Evolutionary conservation across 768 basidiomycete species (phyloP).

Genomic region (Leccinum pellstonianum): DNA sequence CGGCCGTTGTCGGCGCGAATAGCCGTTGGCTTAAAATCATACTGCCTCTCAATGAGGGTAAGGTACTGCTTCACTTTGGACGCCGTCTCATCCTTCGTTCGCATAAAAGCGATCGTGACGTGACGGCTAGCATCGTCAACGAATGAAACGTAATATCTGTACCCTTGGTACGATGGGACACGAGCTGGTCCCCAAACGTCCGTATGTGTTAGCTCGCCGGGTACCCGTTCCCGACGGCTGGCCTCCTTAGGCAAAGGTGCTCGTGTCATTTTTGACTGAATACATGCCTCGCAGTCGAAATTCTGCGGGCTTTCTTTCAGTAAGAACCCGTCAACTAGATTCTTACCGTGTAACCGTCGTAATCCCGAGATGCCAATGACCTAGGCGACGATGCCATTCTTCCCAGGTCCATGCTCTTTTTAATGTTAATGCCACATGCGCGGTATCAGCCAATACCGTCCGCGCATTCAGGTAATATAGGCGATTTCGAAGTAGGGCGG

Average conservation of each 20-base stretch:
- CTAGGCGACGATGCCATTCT: not conserved
- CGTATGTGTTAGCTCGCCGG: not conserved
- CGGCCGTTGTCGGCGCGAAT: conserved; percentile 29
- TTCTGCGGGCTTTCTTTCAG: not conserved
- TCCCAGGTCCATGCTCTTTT: not conserved
- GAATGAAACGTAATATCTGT: not conserved
- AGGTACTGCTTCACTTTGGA: not conserved
- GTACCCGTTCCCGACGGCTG: not conserved
- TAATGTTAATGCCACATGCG: not conserved
- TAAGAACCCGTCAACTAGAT: not conserved
- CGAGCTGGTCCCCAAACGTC: not conserved
- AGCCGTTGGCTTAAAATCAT: not conserved
- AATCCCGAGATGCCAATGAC: not conserved
- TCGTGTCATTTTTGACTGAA: not conserved
- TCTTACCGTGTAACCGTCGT: not conserved
- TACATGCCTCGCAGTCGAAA: not conserved
- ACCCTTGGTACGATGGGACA: not conserved
- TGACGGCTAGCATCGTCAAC: not conserved
- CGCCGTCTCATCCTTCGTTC: not conserved
- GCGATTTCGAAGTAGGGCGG: not conserved
- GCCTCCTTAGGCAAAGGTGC: not conserved
- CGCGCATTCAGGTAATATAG: not conserved
- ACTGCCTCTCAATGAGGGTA: not conserved
- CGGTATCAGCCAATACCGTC: not conserved
- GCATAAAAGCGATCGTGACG: not conserved